These are phyloP conservation scores for Hirsutella thompsonii DNA, from an alignment of 2,329 filamentous ascomycete species.

Conservation along the genomic window DNA sequence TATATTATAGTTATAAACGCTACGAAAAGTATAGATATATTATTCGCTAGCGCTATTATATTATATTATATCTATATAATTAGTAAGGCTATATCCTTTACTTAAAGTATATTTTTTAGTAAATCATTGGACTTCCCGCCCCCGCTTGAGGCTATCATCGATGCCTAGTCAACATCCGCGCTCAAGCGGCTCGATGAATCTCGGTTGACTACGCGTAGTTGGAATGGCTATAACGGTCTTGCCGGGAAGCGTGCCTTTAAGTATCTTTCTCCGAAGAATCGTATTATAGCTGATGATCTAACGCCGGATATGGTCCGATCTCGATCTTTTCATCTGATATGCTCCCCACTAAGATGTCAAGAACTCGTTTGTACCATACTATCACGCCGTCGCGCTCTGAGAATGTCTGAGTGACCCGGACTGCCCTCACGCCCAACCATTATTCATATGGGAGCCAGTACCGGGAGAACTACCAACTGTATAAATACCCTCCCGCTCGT, in stretches of 20 bases:
- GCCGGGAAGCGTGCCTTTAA: constrained; percentile 64
- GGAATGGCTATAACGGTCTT: constrained; percentile 74
- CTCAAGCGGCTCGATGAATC: constrained; percentile 51
- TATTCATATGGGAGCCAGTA: constrained; percentile 92
- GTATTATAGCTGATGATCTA: constrained; percentile 63
- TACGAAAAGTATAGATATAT: too few relatives aligned
- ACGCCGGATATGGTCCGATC: constrained; percentile 53
- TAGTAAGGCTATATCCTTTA: constrained; percentile 54
- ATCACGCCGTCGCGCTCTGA: constrained; percentile 33
- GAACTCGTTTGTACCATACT: constrained; percentile 63
- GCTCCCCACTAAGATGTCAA: constrained; percentile 64
- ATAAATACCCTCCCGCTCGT: constrained; percentile 49
- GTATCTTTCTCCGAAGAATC: constrained; percentile 77
- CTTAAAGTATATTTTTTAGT: constrained; percentile 92
- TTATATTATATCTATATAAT: constrained; percentile 48
- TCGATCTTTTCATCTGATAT: constrained; percentile 78
- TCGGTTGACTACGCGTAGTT: constrained; percentile 74
- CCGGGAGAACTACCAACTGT: constrained; percentile 56
- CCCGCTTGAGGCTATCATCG: constrained; percentile 48
- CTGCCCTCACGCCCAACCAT: constrained; percentile 37
- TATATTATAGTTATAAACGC: too few relatives aligned
- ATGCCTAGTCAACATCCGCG: constrained; percentile 64
- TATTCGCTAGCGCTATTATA: constrained; percentile 44
- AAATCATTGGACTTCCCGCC: constrained; percentile 76
- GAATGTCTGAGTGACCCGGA: constrained; percentile 19